A percentile compares a stretch with the other conserved stretches of the same genome.
Evolutionary conservation across 139 green algal species (phyloP).

Genomic region (Penium margaritaceum): DNA sequence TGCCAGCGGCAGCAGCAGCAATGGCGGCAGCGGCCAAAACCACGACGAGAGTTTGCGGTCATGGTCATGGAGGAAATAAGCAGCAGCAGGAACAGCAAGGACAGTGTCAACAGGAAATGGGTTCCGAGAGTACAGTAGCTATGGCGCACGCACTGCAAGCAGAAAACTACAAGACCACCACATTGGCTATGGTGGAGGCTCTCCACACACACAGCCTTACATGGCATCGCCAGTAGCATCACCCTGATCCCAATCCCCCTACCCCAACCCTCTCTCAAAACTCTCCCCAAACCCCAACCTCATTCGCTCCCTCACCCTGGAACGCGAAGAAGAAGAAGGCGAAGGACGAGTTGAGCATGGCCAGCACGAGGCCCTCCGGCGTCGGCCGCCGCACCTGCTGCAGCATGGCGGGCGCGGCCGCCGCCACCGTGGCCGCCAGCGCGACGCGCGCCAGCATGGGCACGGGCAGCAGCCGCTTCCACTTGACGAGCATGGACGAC

Average conservation of each 20-base stretch:
- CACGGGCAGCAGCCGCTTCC: conserved; percentile 59
- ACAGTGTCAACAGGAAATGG: not conserved
- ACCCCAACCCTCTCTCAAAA: no score
- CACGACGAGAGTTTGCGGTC: not conserved
- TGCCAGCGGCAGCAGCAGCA: not conserved
- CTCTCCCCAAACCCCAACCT: no score
- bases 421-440: conserved; percentile 58
- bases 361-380: conserved; percentile 62
- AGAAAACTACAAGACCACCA: no score
- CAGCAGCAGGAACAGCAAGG: not conserved
- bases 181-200: no score
- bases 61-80: not conserved
- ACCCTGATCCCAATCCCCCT: no score
- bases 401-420: conserved; percentile 52
- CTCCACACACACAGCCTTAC: no score
- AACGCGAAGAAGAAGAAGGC: conserved; percentile 95
- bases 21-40: not conserved
- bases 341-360: conserved; percentile 70
- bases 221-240: no score
- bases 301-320: conserved; percentile 72
- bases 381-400: conserved; percentile 55
- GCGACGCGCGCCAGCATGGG: conserved; percentile 54
- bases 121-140: no score
- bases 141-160: no score
- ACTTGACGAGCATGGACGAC: conserved; percentile 74